Conservation (phyloP, 1,139 yeast genomes). For the Schwanniomyces etchellsii region DNA sequence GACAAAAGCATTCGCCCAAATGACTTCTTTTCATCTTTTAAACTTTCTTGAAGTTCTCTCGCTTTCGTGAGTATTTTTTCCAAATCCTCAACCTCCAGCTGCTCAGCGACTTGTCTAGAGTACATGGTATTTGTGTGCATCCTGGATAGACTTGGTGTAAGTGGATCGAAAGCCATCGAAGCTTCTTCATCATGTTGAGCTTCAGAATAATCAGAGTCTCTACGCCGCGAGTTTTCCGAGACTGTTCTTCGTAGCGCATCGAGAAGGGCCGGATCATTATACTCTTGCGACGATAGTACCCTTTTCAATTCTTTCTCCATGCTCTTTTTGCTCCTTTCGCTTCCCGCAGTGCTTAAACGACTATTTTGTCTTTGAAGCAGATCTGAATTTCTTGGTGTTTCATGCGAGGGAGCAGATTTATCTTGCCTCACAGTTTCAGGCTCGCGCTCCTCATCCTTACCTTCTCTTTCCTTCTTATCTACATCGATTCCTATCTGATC, state of each 20-base stretch:
- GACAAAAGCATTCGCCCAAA: slow-evolving; percentile 13
- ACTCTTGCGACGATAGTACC: too few species aligned
- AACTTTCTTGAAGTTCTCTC: slow-evolving; percentile 3
- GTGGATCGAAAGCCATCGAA: slow-evolving; percentile 28
- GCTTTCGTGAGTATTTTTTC: slow-evolving; percentile 11
- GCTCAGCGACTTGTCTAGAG: slow-evolving; percentile 23
- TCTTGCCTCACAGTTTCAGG: slow-evolving; percentile 12
- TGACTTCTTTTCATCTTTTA: slow-evolving; percentile 6
- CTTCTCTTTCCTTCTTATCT: slow-evolving; percentile 3
- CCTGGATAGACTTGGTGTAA: slow-evolving; percentile 34
- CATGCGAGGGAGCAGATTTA: slow-evolving; percentile 15
- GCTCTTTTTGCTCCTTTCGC: too few species aligned
- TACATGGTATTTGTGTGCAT: slow-evolving; percentile 31
- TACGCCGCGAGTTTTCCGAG: too few species aligned
- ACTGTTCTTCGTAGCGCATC: too few species aligned
- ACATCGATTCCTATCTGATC: background rate
- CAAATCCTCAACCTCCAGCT: slow-evolving; percentile 13
- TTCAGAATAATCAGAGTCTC: too few species aligned
- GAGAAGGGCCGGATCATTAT: slow-evolving; percentile 4
- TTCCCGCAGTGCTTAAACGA: background rate
- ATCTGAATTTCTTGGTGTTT: slow-evolving; percentile 9
- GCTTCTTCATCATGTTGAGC: slow-evolving; percentile 20
- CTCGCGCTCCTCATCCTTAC: too few species aligned
- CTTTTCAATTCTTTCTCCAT: too few species aligned
- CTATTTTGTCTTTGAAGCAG: slow-evolving; percentile 1